Evolutionary conservation across 2,329 filamentous ascomycete species (phyloP), one percentile per base, ranked within the genome.

Genomic region (Fusarium sp.): DNA sequence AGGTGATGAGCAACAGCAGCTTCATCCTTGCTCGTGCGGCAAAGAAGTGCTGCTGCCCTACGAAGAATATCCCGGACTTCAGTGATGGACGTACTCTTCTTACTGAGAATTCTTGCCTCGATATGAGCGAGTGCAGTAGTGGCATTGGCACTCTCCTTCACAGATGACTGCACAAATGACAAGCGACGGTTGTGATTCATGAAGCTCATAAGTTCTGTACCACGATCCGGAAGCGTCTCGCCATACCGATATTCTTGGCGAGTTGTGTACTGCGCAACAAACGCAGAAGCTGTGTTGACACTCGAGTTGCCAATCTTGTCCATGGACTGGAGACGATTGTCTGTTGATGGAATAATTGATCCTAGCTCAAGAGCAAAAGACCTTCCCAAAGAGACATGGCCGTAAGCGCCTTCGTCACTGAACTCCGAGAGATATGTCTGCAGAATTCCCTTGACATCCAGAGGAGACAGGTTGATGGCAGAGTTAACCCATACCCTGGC

Each of bases 351-450:
- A 63, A 99, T 94, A 22, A 92, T 86, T 14, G 94, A 94, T 7
- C 96, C 96, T 86, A 98, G 93, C 79, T 99, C 95, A 35, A 98
- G 85, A 20, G 96, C 96, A 81, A 99, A 98, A 2, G 96, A 98
- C 67, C 97, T 89, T 17, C 96, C 97, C 22, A 99, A 87, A 2
- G 95, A 96, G 70, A 98, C 91, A 81, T 98, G 95, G 1, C 95
- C 96, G 79, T 97, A 98, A 3, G 92, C 91, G 56, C 93, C 94
- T 74, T 98, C 94, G 75, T 98, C 95, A 70, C 97, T 93, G 76
- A 95, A 98, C 76, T 98, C 95, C 2, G 97, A 98, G 22, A 99
- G 87, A 80, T 99, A 98, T 0, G 96, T 98, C 83, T 98, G 96
- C 48, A 99, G 87, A 26, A 99, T 87, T 1, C 97, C 96, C 83